Base-by-base conservation (phyloP, 1,139 yeast genomes). In the Pichia cactophila region DNA sequence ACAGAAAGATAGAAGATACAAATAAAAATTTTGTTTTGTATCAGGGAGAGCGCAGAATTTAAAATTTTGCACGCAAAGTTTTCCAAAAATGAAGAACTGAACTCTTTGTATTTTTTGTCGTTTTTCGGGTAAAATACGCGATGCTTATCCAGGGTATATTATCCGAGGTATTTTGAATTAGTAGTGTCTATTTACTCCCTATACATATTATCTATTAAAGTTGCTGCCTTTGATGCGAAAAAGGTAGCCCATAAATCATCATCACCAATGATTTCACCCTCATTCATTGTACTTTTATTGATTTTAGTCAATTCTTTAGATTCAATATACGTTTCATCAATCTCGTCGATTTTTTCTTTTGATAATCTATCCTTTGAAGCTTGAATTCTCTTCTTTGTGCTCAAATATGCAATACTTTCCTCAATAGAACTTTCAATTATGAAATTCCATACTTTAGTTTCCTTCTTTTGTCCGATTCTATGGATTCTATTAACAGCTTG, bases 401-500 rank as follows among this genome's bases (percentile, higher is more conserved):
- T 74, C 52, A 78, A 67, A 41, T 74, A 68, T n/a, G 87, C 77
- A 48, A 92, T 86, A 47, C 86, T 82, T 63, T 90, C 96, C 65
- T 92, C 98, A n/a, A 92, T 94, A 0, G 96, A 81, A 43, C 84
- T 82, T 51, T 77, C 80, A 50, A 89, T 84, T 33, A 86, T 82
- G 69, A 90, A 88, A 77, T 86, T 83, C 96, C 97, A 90, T 2
- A 92, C 95, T 2, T 82, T 84, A 0, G 97, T 92, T 17, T 77
- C 79, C 41, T 73, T 71, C 3, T 74, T 77, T 64, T 92, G 98
- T 0, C 98, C 98, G 61, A 92, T 90, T 54, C 98, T 71, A 62
- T 90, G 96, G 43, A 92, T 82, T 56, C 98, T 76, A 42, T 95
- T 86, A 50, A 90, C 84, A 0, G 97, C 97, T 61, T 92, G 98